Conservation (phyloP, 2,329 filamentous ascomycete genomes). For the Proliferodiscus dingleyae region DNA sequence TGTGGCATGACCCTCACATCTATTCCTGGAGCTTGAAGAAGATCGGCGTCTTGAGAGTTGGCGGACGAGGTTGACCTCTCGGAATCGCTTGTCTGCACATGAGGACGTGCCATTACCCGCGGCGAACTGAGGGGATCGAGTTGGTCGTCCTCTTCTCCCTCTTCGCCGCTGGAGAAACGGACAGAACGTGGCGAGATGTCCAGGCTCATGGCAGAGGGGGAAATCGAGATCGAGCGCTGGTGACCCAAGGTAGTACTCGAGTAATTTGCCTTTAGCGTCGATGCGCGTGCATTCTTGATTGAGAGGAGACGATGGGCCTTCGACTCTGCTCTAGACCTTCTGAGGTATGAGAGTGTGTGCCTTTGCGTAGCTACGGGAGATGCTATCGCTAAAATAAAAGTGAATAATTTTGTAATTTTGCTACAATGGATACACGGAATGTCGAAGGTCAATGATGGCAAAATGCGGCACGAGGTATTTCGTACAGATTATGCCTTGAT, state of each 20-base stretch:
- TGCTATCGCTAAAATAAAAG: too few relatives aligned
- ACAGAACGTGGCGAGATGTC: slow-evolving; percentile 52
- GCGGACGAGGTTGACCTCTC: slow-evolving; percentile 45
- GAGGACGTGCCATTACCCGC: slow-evolving; percentile 30
- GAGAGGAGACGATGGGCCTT: background rate
- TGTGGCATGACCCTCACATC: slow-evolving; percentile 17
- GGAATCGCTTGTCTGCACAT: slow-evolving; percentile 37
- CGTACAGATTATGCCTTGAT: too few relatives aligned
- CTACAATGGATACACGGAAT: too few relatives aligned
- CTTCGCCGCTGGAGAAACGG: slow-evolving; percentile 49
- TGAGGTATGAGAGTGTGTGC: too few relatives aligned
- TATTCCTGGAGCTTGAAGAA: slow-evolving; percentile 4
- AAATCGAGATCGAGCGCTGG: background rate
- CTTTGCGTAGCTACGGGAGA: too few relatives aligned
- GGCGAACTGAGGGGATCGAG: slow-evolving; percentile 39
- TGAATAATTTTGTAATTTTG: too few relatives aligned
- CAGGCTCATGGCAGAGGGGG: slow-evolving; percentile 27
- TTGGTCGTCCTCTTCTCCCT: slow-evolving; percentile 43
- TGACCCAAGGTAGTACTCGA: background rate
- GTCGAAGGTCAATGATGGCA: too few relatives aligned
- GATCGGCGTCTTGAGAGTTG: slow-evolving; percentile 25
- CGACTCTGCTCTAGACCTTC: background rate
- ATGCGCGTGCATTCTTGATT: background rate
- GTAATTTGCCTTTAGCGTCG: background rate
- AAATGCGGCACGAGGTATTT: too few relatives aligned